Base-by-base conservation (phyloP, 805 yeast genomes). In the Wickerhamiella spandovensis region DNA sequence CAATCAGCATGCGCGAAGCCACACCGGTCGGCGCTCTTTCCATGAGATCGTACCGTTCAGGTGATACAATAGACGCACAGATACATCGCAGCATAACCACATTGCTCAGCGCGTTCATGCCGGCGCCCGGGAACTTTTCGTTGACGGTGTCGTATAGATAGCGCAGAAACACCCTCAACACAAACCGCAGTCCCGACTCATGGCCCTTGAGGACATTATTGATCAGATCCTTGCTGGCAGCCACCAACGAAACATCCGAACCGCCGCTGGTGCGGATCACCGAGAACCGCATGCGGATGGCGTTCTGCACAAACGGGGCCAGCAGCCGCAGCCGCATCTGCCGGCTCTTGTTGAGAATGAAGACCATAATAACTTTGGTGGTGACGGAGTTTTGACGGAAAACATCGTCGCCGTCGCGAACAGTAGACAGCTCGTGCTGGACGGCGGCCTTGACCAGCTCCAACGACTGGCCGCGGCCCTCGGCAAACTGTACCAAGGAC, bases 351-450 rank as follows among this genome's bases (percentile, higher is more conserved):
- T 20, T 13, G n/a, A 24, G 21, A 23, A 48, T 8, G 12, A 30
- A 41, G 17, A 10, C 30, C 46, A 48, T 48, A 25, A 43, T 21
- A 18, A 43, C 17, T 25, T 44, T 45, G 22, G 35, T 48, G 20
- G 37, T 15, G 20, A 20, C 38, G 8, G 46, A 28, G 37, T 48
- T 48, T 24, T 43, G 47, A 2, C 50, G 32, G 47, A 48, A 48
- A 23, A 43, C 3, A 18, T 48, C 50, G 17, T 8, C 20, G 37
- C 43, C 45, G 15, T 38, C 46, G 24, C 13, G 32, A 5, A 20
- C 42, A 18, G 18, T 20, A 12, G 23, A 10, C 2, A 48, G n/a
- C 37, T 48, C 50, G 32, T 28, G 47, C 20, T 20, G 13, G 25
- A 22, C 43, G 18, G 39, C 23, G 17, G 20, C 17, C 30, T 23